Evolutionary conservation across 2,329 filamentous ascomycete species (phyloP), one percentile per base, ranked within the genome.

Genomic region (Fusarium sulawesiense): DNA sequence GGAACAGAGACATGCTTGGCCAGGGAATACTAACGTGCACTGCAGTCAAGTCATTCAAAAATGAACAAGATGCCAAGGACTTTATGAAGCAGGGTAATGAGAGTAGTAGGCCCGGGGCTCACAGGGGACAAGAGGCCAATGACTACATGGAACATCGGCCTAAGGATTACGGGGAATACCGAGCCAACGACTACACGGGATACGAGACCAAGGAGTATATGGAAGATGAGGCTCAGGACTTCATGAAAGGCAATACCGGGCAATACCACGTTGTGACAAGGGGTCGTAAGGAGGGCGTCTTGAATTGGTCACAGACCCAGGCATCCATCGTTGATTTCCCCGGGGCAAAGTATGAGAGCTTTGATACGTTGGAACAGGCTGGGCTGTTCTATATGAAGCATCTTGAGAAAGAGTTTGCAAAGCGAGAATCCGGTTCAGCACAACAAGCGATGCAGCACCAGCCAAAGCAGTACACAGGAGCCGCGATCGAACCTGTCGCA

Each of bases 41-140:
- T 56, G 21, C 65, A 96, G 93, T 92, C 83, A 95, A 96, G 82
- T 93, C 92, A 2, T 98, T 97, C 77, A 81, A 85, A 12, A 89
- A 87, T 1, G 83, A 86, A 62, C 86, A 90, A 67, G 93, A 97
- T 64, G 95, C 95, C n/a, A 87, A 92, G 74, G 89, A 88, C 3
- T 98, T 93, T 77, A 84, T 93, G 27, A 88, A 86, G 10, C 34
- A 37, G 34, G 34, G 34, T 37, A 37, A 12, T 11, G 34, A 12
- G 10, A 37, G 18, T 6, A n/a, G 10, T n/a, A 2, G 92, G 92
- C 48, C 86, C 85, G 70, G 75, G 9, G 29, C 7, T 12, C 30
- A 16, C 16, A 37, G 34, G 34, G 16, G 18, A 37, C 34, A 37
- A n/a, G 34, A 6, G 34, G 34, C 34, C 34, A 37, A 37, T 11